Conservation (phyloP, 805 yeast species). For the Candida pini region DNA sequence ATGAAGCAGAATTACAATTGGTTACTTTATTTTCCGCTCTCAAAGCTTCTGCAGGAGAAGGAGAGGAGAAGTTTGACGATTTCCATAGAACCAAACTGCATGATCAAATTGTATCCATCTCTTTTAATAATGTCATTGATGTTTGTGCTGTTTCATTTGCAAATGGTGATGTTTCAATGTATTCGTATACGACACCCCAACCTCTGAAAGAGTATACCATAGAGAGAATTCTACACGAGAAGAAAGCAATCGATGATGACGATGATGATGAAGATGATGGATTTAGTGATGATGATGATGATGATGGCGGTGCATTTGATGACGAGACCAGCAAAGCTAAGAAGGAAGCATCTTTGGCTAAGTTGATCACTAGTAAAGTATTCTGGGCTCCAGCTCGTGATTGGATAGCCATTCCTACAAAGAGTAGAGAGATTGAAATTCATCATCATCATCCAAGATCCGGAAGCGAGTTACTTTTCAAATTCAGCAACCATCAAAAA, state of each 20-base stretch:
- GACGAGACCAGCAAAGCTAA: constrained; percentile 22
- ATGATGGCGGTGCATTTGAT: constrained; percentile 14
- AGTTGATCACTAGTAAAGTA: constrained; percentile 38
- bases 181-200: constrained; percentile 47
- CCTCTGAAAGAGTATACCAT: constrained; percentile 48
- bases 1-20: constrained; percentile 51
- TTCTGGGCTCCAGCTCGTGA: constrained; percentile 73
- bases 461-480: constrained; percentile 18
- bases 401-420: constrained; percentile 61
- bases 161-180: constrained; percentile 54
- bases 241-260: constrained; percentile 24
- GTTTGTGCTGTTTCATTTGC: constrained; percentile 52
- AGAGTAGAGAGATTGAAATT: constrained; percentile 40
- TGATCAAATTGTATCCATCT: constrained; percentile 52
- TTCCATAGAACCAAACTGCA: constrained; percentile 32
- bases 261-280: constrained; percentile 36
- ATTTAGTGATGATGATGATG: constrained; percentile 19
- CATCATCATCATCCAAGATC: constrained; percentile 38
- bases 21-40: too few species aligned
- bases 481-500: constrained; percentile 20
- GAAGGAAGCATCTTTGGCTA: constrained; percentile 27
- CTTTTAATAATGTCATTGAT: constrained; percentile 55
- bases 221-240: constrained; percentile 33
- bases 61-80: constrained; percentile 28
- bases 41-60: too few species aligned